Base-by-base conservation (phyloP, 2,329 filamentous ascomycete genomes). In the Dactylellina leptospora region DNA sequence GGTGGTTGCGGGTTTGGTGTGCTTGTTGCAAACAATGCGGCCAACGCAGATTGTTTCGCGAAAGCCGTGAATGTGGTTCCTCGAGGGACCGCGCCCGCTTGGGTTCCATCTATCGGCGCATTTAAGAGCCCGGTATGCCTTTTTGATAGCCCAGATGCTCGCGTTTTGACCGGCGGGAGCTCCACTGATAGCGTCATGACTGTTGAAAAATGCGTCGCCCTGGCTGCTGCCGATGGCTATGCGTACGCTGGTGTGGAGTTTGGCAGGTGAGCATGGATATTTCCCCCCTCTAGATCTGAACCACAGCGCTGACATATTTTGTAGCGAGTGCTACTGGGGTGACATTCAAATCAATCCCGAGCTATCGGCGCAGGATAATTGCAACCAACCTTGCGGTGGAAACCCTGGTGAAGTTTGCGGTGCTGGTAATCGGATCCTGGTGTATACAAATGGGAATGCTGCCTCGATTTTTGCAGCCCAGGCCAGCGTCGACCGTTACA, bases 281-380 rank as follows among this genome's bases (percentile, higher is more conserved):
- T 38, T 38, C 4, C 22, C n/a, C 11, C 3, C 18, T 3, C n/a
- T 22, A 33, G 3, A 44, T 44, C 13, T 44, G 10, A 23, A 36
- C 4, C 36, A 53, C 3, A 11, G 10, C n/a, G n/a, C n/a, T 8
- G 3, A 50, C 2, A 9, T 6, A 30, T n/a, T 13, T 23, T n/a
- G 9, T 18, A 59, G 55, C 13, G 55, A 59, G 27, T 59, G 55
- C 42, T 48, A 48, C 22, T 59, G 55, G 55, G 55, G 55, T 9
- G 18, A 45, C 38, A 27, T 22, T 18, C 40, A 47, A 6, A 25
- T 23, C 10, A 59, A 48, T 11, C 40, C 42, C 10, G 11, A 47
- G 20, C 44, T 30, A 16, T 45, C 55, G 11, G 55, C 55, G 2
- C 55, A 48, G 28, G 42, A 33, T 11, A 33, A 59, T 23, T 59